Base-by-base conservation (phyloP, 192 early-diverging fungal species). In the Coemansia furcata region DNA sequence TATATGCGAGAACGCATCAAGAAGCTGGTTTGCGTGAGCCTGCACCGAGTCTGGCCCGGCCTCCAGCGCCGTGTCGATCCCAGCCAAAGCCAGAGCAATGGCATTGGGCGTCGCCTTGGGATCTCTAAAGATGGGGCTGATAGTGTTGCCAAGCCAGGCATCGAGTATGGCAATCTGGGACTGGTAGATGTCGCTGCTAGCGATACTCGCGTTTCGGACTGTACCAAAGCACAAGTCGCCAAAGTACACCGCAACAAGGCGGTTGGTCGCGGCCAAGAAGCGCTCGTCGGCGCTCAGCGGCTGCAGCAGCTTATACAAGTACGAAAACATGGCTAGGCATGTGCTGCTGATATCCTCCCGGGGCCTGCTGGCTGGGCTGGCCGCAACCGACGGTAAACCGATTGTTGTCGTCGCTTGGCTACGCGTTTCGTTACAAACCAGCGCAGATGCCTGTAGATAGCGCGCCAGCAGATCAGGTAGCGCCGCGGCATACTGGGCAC, bases 181-280 rank as follows among this genome's bases (percentile, higher is more conserved):
- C 49, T 66, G 44, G 65, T 72, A 63, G 14, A 81, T 38, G n/a
- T 65, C 68, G 42, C 67, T 37, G 30, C 38, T 54, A 5, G 46
- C 57, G 12, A 60, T 52, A 43, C 66, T 60, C 26, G 52, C 43
- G 23, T 66, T 73, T 33, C 46, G 54, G 38, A 52, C 33, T 1
- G 76, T 71, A 10, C 79, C 73, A 76, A 81, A 72, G 29, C 70
- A 73, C 35, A 42, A 38, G 26, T 76, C 66, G 60, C 67, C 54
- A 54, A 73, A 81, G 52, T 81, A 81, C 8, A 50, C 65, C 3
- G 62, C 37, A 3, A 68, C 74, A 11, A 81, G 68, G 38, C 55
- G 46, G 55, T 72, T 72, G 19, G 46, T 62, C 6, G 78, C 62
- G 5, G 54, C 63, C 65, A 80, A 37, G 33, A 62, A 52, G 6